Percentiles rank a stretch among this genome's conserved stretches.
phyloP scores from a whole-genome alignment of 2,329 filamentous ascomycete species.

The Chaetomium strumarium region DNA sequence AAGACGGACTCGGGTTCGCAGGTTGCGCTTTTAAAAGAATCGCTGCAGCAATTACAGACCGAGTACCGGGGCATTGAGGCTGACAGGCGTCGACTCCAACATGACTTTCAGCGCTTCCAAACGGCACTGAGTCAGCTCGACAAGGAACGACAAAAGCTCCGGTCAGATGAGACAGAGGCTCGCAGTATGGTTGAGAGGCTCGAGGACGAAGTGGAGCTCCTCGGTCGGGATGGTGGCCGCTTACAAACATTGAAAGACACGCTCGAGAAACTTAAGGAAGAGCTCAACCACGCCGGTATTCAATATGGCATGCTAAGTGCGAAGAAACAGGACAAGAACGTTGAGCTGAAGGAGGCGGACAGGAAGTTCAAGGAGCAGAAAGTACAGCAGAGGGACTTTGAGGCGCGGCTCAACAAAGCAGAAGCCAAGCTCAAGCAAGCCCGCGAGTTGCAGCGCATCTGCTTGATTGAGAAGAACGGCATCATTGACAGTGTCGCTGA shows the following conservation, averaged over 20 bases:
- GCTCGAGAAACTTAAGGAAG: constrained; percentile 46
- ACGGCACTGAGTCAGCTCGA: constrained; percentile 35
- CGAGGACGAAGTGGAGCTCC: constrained; percentile 57
- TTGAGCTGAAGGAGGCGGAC: constrained; percentile 36
- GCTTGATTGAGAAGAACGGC: constrained; percentile 43
- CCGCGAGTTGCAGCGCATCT: constrained; percentile 44
- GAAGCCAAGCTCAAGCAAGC: constrained; percentile 46
- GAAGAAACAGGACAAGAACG: constrained; percentile 44
- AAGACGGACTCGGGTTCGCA: constrained; percentile 68
- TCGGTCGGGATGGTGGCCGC: constrained; percentile 62
- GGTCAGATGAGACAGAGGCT: too few relatives aligned
- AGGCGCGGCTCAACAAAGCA: constrained; percentile 49
- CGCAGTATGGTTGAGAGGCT: constrained; percentile 51
- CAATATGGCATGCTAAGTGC: constrained; percentile 50
- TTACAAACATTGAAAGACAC: constrained; percentile 53
- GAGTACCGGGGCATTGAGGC: constrained; percentile 49
- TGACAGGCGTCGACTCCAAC: constrained; percentile 42
- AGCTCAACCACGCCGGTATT: constrained; percentile 43
- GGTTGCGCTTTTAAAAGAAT: constrained; percentile 47
- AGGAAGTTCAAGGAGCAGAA: constrained; percentile 32
- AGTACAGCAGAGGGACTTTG: constrained; percentile 33
- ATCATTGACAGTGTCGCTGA: constrained; percentile 7
- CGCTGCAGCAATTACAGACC: constrained; percentile 46
- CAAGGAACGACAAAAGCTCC: constrained; percentile 45
- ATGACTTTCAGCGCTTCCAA: constrained; percentile 44